Percentiles rank a stretch among this genome's conserved stretches.
Conservation (phyloP, 2,329 filamentous ascomycete species). For the Orbilia brochopaga region DNA sequence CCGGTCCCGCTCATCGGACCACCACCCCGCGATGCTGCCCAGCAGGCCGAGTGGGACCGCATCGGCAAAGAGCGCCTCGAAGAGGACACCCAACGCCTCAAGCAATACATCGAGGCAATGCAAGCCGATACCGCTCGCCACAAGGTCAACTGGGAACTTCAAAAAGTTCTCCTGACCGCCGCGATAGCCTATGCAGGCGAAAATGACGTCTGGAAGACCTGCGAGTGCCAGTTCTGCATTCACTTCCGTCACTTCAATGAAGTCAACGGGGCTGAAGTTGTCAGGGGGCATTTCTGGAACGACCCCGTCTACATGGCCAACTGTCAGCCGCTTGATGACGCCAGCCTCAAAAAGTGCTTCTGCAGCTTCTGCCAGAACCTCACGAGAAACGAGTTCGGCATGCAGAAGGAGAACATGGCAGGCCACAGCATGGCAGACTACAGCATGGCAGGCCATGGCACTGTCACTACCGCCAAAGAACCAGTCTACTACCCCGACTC, state of each 20-base stretch:
- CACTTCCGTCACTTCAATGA: background rate
- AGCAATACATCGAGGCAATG: conserved; percentile 23
- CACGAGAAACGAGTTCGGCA: background rate
- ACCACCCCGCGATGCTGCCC: background rate
- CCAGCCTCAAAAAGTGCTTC: background rate
- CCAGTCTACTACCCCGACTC: too few relatives aligned
- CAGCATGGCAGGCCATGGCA: background rate
- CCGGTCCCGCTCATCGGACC: background rate
- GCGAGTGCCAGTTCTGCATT: background rate
- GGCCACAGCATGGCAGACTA: background rate
- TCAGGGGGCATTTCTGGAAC: background rate
- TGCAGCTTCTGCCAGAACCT: background rate
- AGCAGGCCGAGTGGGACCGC: conserved; percentile 13
- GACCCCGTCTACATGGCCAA: background rate
- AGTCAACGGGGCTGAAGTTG: background rate
- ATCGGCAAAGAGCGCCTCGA: conserved; percentile 1
- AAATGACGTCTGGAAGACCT: background rate
- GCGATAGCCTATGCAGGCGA: background rate
- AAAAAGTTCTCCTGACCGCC: background rate
- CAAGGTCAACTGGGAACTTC: conserved; percentile 3
- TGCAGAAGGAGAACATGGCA: background rate
- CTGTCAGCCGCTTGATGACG: background rate
- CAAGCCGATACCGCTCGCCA: conserved; percentile 12
- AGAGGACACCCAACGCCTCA: conserved; percentile 4
- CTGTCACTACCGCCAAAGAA: too few relatives aligned